Conservation (phyloP, 23 red algal species). For the Gracilaria domingensis region DNA sequence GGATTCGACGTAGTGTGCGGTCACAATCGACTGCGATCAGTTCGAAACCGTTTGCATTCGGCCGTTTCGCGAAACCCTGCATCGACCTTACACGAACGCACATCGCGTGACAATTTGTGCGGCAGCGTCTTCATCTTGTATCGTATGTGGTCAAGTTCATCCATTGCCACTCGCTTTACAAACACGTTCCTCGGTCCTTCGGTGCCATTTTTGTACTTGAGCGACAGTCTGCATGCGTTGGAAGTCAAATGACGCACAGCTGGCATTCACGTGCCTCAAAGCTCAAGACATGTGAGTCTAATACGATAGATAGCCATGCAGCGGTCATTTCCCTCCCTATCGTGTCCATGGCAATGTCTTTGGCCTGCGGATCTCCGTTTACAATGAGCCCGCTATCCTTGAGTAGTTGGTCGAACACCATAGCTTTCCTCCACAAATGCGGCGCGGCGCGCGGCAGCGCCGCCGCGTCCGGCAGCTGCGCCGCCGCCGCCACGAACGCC, state of each 20-base stretch:
- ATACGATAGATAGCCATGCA: conserved; percentile 38
- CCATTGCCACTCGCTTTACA: conserved; percentile 67
- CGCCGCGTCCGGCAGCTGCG: conserved; percentile 51
- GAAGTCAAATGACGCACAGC: conserved; percentile 65
- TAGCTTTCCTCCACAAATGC: conserved; percentile 21
- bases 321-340: conserved; percentile 51
- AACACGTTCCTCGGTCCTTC: conserved; percentile 39
- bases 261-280: conserved; percentile 26
- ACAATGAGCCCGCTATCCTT: conserved; percentile 14
- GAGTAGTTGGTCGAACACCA: conserved; percentile 48
- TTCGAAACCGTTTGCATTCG: conserved; percentile 46
- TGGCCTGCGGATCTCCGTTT: conserved; percentile 22
- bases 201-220: background rate
- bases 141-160: conserved; percentile 50
- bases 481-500: conserved; percentile 68
- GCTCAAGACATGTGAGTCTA: conserved; percentile 2
- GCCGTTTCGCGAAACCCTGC: conserved; percentile 34
- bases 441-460: conserved; percentile 8
- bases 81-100: conserved; percentile 62
- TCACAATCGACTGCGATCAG: conserved; percentile 23
- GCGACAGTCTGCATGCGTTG: conserved; percentile 42
- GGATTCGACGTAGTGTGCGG: background rate
- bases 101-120: conserved; percentile 66
- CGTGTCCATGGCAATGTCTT: conserved; percentile 62
- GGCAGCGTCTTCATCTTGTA: conserved; percentile 50